Conservation (phyloP, 345 rosid genomes). For the Pelargonium nanum region DNA sequence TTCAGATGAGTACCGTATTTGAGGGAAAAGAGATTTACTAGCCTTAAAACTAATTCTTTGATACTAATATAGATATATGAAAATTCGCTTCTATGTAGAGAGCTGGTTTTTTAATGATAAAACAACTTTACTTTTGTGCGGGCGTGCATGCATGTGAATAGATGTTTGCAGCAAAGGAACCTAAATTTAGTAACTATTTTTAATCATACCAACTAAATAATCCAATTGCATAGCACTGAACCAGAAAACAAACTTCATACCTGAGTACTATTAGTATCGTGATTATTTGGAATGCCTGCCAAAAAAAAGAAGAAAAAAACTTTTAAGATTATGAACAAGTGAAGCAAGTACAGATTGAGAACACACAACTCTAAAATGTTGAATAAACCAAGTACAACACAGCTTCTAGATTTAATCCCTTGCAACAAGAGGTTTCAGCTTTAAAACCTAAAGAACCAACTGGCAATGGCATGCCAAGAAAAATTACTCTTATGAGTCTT, state of each 20-base stretch:
- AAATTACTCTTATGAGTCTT: not conserved
- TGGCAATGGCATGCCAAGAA: not conserved
- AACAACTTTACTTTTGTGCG: not conserved
- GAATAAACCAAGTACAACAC: not conserved
- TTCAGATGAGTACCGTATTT: conserved; percentile 3
- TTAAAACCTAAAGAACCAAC: conserved; percentile 1
- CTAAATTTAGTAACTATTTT: conserved; percentile 1
- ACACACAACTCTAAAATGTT: not conserved
- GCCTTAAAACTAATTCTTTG: not conserved
- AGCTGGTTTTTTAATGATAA: not conserved
- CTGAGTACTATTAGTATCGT: conserved; percentile 31
- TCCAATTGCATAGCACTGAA: conserved; percentile 7
- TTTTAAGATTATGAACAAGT: not conserved
- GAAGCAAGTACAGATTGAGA: not conserved
- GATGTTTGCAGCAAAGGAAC: not conserved
- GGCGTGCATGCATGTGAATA: not conserved
- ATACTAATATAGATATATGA: not conserved
- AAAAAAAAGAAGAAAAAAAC: conserved; percentile 12
- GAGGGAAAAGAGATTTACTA: not conserved
- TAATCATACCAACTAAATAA: not conserved
- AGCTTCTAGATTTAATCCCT: not conserved
- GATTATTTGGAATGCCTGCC: conserved; percentile 37
- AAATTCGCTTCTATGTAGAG: not conserved
- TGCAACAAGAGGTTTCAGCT: not conserved
- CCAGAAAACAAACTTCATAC: conserved; percentile 19